Percentiles rank a stretch among this genome's conserved stretches.
Evolutionary conservation across 129 eudicot genomes (phyloP).

Genomic region (Pseudognaphalium luteoalbum): DNA sequence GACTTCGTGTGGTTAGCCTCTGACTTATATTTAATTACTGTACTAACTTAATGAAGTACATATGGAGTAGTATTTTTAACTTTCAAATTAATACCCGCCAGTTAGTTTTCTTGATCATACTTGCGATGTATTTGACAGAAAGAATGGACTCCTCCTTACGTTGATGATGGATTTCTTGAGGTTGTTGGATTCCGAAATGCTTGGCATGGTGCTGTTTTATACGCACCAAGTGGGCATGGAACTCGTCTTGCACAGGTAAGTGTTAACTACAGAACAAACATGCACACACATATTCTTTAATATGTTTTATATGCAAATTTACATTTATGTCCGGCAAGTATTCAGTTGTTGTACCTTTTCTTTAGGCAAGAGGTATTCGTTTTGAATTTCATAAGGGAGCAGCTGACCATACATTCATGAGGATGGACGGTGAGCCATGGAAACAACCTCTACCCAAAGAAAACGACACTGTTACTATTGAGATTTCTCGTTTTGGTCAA

Average conservation of each 20-base stretch:
- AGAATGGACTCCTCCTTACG: constrained; percentile 65
- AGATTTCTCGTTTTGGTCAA: constrained; percentile 65
- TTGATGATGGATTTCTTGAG: constrained; percentile 87
- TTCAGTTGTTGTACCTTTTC: background rate
- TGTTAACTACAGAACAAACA: background rate
- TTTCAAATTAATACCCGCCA: constrained; percentile 6
- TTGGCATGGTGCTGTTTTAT: constrained; percentile 95
- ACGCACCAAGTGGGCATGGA: constrained; percentile 88
- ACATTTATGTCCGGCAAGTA: background rate
- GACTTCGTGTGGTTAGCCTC: constrained; percentile 50
- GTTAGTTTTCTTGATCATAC: constrained; percentile 4
- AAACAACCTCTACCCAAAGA: constrained; percentile 70
- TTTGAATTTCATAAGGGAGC: constrained; percentile 66
- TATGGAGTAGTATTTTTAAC: background rate
- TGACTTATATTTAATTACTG: background rate
- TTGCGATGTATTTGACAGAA: constrained; percentile 39
- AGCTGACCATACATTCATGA: constrained; percentile 65
- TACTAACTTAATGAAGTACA: background rate
- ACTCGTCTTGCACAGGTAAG: constrained; percentile 98
- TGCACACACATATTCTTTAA: background rate
- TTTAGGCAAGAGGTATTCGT: constrained; percentile 57
- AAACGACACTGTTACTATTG: constrained; percentile 58
- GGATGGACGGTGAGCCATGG: constrained; percentile 89
- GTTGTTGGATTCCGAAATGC: constrained; percentile 96
- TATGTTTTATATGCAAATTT: too few species aligned